Conservation (phyloP, 768 basidiomycete species). For the Tricholoma sp. region DNA sequence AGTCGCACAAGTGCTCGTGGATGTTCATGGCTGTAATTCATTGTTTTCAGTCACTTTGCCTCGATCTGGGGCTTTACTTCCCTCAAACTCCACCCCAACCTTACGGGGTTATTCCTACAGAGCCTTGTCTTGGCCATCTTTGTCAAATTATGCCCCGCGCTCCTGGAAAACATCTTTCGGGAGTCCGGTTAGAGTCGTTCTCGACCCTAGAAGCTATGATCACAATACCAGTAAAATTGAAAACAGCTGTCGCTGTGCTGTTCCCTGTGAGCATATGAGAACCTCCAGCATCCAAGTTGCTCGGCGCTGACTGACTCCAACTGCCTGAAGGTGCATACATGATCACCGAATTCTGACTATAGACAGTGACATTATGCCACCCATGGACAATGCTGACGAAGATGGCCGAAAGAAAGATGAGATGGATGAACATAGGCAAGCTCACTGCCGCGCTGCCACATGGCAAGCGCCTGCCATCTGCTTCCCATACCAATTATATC, state of each 20-base stretch:
- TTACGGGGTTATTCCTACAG: too few relatives aligned
- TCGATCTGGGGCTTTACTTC: too few relatives aligned
- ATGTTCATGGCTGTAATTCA: too few relatives aligned
- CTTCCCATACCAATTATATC: not conserved
- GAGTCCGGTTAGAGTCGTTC: too few relatives aligned
- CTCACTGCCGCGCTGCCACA: not conserved
- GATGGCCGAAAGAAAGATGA: constrained; percentile 11
- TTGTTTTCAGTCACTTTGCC: too few relatives aligned
- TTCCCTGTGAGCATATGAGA: constrained; percentile 22
- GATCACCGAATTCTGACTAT: constrained; percentile 27
- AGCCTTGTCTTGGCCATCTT: too few relatives aligned
- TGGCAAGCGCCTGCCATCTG: constrained; percentile 1
- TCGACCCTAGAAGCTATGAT: not conserved
- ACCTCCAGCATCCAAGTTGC: constrained; percentile 27
- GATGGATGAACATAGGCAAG: constrained; percentile 12
- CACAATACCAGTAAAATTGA: constrained; percentile 35
- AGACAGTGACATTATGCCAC: constrained; percentile 26
- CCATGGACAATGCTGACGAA: constrained; percentile 10
- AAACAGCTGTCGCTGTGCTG: constrained; percentile 29
- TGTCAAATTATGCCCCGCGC: too few relatives aligned
- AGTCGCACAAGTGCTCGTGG: too few relatives aligned
- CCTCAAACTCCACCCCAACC: too few relatives aligned
- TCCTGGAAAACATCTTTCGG: too few relatives aligned
- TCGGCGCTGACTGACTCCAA: constrained; percentile 26
- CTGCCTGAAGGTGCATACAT: constrained; percentile 24